phyloP scores from a whole-genome alignment of 352 stramenopile species.

The Pythium brassicae region DNA sequence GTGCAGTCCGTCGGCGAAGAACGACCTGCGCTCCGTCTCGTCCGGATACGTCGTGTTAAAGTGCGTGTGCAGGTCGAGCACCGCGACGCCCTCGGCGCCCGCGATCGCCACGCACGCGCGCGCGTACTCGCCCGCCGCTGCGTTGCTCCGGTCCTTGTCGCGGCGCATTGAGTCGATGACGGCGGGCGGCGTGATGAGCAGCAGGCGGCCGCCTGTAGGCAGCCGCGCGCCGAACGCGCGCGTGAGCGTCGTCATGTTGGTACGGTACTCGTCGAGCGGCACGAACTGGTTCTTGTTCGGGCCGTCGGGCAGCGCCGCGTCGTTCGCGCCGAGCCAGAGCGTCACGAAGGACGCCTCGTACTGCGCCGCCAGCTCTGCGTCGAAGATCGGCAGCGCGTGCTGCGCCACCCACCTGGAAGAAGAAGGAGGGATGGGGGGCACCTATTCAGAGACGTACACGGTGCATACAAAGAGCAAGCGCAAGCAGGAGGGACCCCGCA shows the following conservation, averaged over 20 bases:
- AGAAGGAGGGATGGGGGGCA: background rate
- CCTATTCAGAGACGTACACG: background rate
- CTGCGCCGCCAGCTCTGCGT: conserved; percentile 26
- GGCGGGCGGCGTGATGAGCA: conserved; percentile 44
- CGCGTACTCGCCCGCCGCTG: conserved; percentile 29
- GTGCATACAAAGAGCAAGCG: background rate
- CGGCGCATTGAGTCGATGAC: conserved; percentile 30
- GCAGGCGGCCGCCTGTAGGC: conserved; percentile 18
- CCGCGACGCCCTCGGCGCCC: conserved; percentile 14
- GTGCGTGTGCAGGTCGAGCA: conserved; percentile 35
- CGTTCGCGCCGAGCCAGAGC: conserved; percentile 60
- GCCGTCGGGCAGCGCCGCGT: conserved; percentile 37
- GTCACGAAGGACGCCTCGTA: conserved; percentile 32
- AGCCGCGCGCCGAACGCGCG: conserved; percentile 15
- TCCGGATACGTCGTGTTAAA: conserved; percentile 32
- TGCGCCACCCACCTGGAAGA: conserved; percentile 30
- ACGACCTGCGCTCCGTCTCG: conserved; percentile 18
- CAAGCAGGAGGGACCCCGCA: conserved; percentile 3
- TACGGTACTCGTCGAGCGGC: conserved; percentile 31
- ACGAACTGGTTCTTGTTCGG: conserved; percentile 29
- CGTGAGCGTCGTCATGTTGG: conserved; percentile 34
- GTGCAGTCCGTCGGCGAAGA: conserved; percentile 45
- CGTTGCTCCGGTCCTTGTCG: conserved; percentile 36
- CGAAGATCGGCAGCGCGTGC: conserved; percentile 34
- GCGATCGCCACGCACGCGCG: conserved; percentile 29